These are phyloP conservation scores for Akebia trifoliata DNA, from an alignment of 164 flowering plant species.

Conservation along the genomic window DNA sequence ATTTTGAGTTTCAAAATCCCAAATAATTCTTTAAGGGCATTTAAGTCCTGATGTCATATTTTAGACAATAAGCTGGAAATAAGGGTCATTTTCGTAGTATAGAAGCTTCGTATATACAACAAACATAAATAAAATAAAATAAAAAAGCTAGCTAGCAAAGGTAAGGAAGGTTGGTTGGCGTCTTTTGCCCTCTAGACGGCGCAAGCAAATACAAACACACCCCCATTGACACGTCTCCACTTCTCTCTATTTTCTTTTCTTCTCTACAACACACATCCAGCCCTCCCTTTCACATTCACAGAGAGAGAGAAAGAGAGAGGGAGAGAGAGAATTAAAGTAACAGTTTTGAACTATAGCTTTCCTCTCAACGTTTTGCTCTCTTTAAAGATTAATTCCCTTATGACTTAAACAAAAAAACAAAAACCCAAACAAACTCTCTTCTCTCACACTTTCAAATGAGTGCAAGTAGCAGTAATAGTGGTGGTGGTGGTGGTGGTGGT, in stretches of 20 bases:
- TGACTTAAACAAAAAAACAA: not conserved
- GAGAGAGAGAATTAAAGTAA: not conserved
- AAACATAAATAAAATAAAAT: too few species aligned
- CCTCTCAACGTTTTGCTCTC: slow-evolving; percentile 24
- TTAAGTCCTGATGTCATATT: too few species aligned
- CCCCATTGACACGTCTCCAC: slow-evolving; percentile 42
- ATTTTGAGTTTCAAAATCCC: too few species aligned
- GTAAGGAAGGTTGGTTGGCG: slow-evolving; percentile 33
- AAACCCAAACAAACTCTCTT: slow-evolving; percentile 10
- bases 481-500: slow-evolving; percentile 35
- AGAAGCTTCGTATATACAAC: too few species aligned
- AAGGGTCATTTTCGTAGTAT: slow-evolving; percentile 34
- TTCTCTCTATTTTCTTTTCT: not conserved
- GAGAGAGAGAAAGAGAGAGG: slow-evolving; percentile 13
- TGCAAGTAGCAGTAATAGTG: slow-evolving; percentile 26
- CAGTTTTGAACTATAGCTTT: too few species aligned
- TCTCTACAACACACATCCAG: not conserved
- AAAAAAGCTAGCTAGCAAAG: too few species aligned
- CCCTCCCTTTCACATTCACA: not conserved
- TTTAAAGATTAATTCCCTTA: slow-evolving; percentile 57
- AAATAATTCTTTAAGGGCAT: too few species aligned
- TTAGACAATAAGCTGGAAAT: not conserved
- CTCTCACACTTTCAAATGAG: too few species aligned
- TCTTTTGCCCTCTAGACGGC: slow-evolving; percentile 61
- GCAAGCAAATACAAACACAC: slow-evolving; percentile 30